A percentile compares a stretch with the other conserved stretches of the same genome.
Evolutionary conservation across 495 filamentous ascomycete genomes (phyloP).

Genomic region (Opeltia flavorubescens): DNA sequence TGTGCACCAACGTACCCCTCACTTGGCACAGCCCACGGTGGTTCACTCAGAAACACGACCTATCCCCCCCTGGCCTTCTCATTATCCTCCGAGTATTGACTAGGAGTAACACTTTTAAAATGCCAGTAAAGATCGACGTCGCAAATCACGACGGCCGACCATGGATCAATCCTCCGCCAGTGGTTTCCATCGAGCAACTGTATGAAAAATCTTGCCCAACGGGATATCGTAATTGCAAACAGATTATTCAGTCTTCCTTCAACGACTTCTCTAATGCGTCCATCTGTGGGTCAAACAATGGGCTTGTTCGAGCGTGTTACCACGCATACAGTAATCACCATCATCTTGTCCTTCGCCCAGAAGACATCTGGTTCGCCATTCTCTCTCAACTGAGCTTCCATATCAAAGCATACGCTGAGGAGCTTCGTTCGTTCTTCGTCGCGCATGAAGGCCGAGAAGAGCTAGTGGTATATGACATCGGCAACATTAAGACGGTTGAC

Average conservation of each 20-base stretch:
- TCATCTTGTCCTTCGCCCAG: constrained; percentile 24
- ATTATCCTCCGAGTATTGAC: too few relatives aligned
- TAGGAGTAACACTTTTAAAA: too few relatives aligned
- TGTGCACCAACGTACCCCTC: too few relatives aligned
- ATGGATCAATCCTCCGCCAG: background rate
- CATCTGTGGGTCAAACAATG: constrained; percentile 12
- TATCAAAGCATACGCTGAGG: constrained; percentile 33
- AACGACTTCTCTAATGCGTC: background rate
- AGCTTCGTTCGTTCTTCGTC: constrained; percentile 29
- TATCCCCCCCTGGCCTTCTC: too few relatives aligned
- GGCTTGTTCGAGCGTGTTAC: constrained; percentile 18
- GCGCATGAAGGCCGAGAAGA: constrained; percentile 28
- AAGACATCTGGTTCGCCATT: constrained; percentile 29
- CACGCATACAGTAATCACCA: constrained; percentile 20
- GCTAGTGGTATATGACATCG: constrained; percentile 23
- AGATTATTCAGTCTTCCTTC: constrained; percentile 11
- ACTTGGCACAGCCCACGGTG: too few relatives aligned
- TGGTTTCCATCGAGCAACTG: background rate
- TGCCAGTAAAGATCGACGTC: background rate
- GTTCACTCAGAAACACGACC: too few relatives aligned
- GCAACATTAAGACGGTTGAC: constrained; percentile 10
- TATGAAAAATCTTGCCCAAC: background rate
- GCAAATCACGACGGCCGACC: background rate
- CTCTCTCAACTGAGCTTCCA: constrained; percentile 24
- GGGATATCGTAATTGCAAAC: background rate